These are phyloP conservation scores for Bonia amplexicaulis DNA, from an alignment of 176 grass and related monocot species.

Conservation along the genomic window DNA sequence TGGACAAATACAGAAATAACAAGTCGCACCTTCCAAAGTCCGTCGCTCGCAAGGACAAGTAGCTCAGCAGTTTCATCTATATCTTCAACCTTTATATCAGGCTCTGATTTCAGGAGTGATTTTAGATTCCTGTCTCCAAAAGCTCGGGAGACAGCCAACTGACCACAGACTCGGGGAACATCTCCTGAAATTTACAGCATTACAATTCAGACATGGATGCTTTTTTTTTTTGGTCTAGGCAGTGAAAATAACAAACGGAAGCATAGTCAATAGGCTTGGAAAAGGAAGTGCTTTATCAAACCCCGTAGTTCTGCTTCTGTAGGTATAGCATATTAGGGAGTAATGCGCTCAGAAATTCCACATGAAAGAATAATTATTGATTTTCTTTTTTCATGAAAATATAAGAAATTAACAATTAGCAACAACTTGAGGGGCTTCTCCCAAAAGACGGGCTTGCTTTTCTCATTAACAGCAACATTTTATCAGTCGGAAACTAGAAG, in stretches of 20 bases:
- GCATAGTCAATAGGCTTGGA: not conserved
- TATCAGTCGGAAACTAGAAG: not conserved
- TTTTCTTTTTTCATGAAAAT: not conserved
- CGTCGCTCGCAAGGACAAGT: conserved; percentile 74
- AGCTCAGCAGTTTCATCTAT: conserved; percentile 60
- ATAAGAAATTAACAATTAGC: not conserved
- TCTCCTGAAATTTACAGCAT: conserved; percentile 59
- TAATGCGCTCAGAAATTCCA: not conserved
- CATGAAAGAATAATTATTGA: not conserved
- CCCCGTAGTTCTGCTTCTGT: not conserved
- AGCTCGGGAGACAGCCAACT: conserved; percentile 79
- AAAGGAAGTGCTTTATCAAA: not conserved
- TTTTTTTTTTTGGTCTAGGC: not conserved
- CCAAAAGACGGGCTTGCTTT: not conserved
- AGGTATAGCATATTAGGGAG: not conserved
- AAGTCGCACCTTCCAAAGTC: conserved; percentile 73
- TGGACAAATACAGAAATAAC: conserved; percentile 11
- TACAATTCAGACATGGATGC: not conserved
- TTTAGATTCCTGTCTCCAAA: conserved; percentile 84
- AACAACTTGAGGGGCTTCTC: not conserved
- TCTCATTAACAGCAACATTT: not conserved
- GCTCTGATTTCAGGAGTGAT: conserved; percentile 68
- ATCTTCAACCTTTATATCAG: conserved; percentile 58
- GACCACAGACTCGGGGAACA: conserved; percentile 77
- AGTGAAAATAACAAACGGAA: not conserved